Evolutionary conservation across 306 rosid genomes (phyloP).

Genomic region (Begonia fuchsioides): DNA sequence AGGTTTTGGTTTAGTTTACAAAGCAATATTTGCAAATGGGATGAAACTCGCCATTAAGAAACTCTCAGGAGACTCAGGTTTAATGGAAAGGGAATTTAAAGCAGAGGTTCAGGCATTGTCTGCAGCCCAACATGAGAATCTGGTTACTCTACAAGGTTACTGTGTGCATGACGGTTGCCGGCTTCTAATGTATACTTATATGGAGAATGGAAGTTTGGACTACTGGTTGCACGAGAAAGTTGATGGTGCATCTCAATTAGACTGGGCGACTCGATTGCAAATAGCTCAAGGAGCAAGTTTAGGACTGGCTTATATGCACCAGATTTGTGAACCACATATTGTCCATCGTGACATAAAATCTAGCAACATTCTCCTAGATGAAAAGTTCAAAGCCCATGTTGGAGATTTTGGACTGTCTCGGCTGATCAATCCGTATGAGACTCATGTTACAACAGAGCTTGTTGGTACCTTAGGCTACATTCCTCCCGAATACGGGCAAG

Average conservation of each 20-base stretch:
- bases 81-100: constrained; percentile 87
- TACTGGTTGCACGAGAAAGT: constrained; percentile 85
- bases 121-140: constrained; percentile 76
- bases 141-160: constrained; percentile 83
- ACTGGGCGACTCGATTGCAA: constrained; percentile 71
- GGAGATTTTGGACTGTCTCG: constrained; percentile 89
- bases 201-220: constrained; percentile 96
- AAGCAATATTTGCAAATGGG: constrained; percentile 64
- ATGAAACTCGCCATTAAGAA: constrained; percentile 69
- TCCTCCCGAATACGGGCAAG: constrained; percentile 93
- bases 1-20: constrained; percentile 91
- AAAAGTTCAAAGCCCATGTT: constrained; percentile 68
- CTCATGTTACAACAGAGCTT: constrained; percentile 96
- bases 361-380: constrained; percentile 84
- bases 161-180: constrained; percentile 67
- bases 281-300: constrained; percentile 51
- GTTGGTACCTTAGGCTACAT: constrained; percentile 95
- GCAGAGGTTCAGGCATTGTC: constrained; percentile 93
- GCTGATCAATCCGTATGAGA: constrained; percentile 77
- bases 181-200: constrained; percentile 63
- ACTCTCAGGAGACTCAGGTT: constrained; percentile 86
- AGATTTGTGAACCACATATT: constrained; percentile 75
- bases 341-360: constrained; percentile 93
- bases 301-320: constrained; percentile 89
- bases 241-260: constrained; percentile 61